Evolutionary conservation across 306 rosid species (phyloP), one percentile per base, ranked within the genome.

Genomic region (Fragaria iinumae): DNA sequence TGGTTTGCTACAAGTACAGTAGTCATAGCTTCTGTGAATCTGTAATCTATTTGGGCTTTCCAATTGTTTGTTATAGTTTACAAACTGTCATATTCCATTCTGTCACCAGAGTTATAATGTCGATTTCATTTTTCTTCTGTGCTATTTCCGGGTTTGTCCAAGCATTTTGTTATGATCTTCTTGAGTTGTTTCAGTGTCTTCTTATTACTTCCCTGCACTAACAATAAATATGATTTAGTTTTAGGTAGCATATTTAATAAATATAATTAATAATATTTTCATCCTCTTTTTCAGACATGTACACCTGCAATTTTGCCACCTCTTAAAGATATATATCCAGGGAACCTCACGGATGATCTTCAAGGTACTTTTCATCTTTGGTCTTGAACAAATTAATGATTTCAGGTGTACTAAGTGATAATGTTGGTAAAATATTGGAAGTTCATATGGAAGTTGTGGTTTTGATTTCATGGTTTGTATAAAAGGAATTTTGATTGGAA

Each of bases 241-340:
- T 8, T 56, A 0, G 41, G 68, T 8, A 39, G 4, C 53, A 3
- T 59, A 17, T 25, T n/a, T n/a, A n/a, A n/a, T n/a, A n/a, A n/a
- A n/a, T n/a, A n/a, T 52, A 53, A 14, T 56, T 32, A 4, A 25
- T 17, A 64, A 34, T 64, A 21, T 34, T 14, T 64, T 36, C 21
- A 64, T 34, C 7, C 11, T 82, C 73, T 39, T 44, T 71, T 85
- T 69, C 90, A 92, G 99, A 92, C 97, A 34, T 92, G 99, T 76
- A 57, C n/a, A 57, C 99, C 97, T 76, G 91, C 99, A 72, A 95
- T 95, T 82, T 80, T 95, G 0, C 99, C 99, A 69, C 97, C 99
- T 72, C 93, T 95, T 67, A 80, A 68, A 81, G 92, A 92, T 74
- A 90, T 95, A 82, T 95, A 88, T 80, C 86, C 93, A 47, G 76